These are phyloP conservation scores for Francoa sonchifolia DNA, from an alignment of 441 rosid genomes.

Conservation along the genomic window DNA sequence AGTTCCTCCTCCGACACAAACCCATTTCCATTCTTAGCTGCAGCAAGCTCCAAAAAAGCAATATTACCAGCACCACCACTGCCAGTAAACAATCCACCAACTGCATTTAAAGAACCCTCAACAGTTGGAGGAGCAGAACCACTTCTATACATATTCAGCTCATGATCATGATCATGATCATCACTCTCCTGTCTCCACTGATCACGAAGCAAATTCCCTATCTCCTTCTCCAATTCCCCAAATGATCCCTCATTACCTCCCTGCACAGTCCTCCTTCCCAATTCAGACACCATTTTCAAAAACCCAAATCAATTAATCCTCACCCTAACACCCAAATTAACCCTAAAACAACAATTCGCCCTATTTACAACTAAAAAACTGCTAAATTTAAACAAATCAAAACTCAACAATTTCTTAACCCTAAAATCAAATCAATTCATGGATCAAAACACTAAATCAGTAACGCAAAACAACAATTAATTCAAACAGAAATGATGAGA, in stretches of 20 bases:
- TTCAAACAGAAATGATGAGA: too few species aligned
- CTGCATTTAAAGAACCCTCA: conserved; percentile 70
- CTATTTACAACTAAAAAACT: conserved; percentile 2
- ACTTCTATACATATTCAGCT: too few species aligned
- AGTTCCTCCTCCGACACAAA: conserved; percentile 53
- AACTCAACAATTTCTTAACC: conserved; percentile 19
- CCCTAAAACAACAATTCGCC: conserved; percentile 18
- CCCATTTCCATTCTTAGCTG: conserved; percentile 33
- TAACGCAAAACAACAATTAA: too few species aligned
- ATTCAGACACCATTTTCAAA: conserved; percentile 49
- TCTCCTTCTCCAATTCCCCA: too few species aligned
- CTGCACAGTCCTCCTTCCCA: conserved; percentile 57
- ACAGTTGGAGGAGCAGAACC: conserved; percentile 98
- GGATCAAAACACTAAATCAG: too few species aligned
- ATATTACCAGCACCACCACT: conserved; percentile 21
- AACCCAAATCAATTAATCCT: conserved; percentile 25
- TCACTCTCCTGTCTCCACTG: too few species aligned
- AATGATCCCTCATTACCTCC: conserved; percentile 62
- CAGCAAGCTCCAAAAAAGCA: conserved; percentile 35
- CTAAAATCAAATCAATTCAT: too few species aligned
- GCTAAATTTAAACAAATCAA: conserved; percentile 2
- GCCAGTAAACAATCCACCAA: conserved; percentile 54
- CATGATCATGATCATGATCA: too few species aligned
- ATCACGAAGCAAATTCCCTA: too few species aligned
- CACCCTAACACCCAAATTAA: conserved; percentile 11